A percentile compares a stretch with the other conserved stretches of the same genome.
Evolutionary conservation across 257 asterid species (phyloP).

Genomic region (Gentiana straminea): DNA sequence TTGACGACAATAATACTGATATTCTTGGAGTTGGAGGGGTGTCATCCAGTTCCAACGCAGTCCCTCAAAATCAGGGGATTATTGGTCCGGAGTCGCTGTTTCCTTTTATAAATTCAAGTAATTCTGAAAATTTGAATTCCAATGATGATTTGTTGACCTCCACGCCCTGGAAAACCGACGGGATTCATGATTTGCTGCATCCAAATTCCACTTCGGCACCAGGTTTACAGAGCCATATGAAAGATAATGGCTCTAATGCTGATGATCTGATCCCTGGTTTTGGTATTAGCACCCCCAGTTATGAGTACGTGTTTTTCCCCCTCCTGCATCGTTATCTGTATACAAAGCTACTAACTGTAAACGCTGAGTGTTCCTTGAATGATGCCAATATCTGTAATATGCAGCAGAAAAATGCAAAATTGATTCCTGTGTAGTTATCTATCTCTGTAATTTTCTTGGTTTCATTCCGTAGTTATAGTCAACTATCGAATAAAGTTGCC

Average conservation of each 20-base stretch:
- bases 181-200: constrained; percentile 33
- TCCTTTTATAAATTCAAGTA: constrained; percentile 9
- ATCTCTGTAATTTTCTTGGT: background rate
- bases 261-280: constrained; percentile 58
- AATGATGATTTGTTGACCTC: constrained; percentile 35
- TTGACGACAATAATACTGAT: constrained; percentile 28
- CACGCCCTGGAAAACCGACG: constrained; percentile 18
- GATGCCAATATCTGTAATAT: background rate
- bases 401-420: no score
- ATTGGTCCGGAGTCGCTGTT: constrained; percentile 51
- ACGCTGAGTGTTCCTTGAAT: no score
- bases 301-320: constrained; percentile 13
- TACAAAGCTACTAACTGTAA: no score
- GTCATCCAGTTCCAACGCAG: constrained; percentile 21
- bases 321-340: no score
- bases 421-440: background rate
- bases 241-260: constrained; percentile 20
- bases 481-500: no score
- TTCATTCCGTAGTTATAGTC: no score
- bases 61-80: constrained; percentile 14
- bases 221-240: constrained; percentile 13
- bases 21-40: constrained; percentile 35
- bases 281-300: constrained; percentile 27
- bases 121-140: constrained; percentile 16
- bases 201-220: constrained; percentile 19